Percentiles rank a stretch among this genome's conserved stretches.
Evolutionary conservation across 2,329 filamentous ascomycete genomes (phyloP).

Genomic region (Ophiosphaerella narmari): DNA sequence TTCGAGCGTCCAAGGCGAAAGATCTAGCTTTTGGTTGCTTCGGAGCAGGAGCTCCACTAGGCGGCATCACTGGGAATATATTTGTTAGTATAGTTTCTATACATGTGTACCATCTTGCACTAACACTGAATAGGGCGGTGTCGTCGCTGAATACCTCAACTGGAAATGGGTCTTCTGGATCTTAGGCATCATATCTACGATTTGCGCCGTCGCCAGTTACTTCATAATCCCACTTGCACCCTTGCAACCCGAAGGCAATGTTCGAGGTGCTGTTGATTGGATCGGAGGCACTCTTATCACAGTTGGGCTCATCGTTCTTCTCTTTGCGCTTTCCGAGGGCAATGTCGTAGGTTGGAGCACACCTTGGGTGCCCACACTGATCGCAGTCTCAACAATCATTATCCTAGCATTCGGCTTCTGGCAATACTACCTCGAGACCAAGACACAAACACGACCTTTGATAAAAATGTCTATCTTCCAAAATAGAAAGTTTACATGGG

Average conservation of each 20-base stretch:
- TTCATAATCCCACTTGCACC: constrained; percentile 63
- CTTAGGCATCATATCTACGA: constrained; percentile 62
- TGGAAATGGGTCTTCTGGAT: constrained; percentile 55
- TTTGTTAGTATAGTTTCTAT: constrained; percentile 38
- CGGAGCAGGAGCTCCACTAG: constrained; percentile 66
- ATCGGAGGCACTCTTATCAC: constrained; percentile 68
- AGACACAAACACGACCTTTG: constrained; percentile 59
- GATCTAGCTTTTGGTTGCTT: constrained; percentile 65
- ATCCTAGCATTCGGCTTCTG: constrained; percentile 63
- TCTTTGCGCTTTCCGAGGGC: constrained; percentile 71
- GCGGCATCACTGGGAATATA: constrained; percentile 68
- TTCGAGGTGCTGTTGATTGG: constrained; percentile 65
- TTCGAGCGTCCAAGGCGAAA: constrained; percentile 69
- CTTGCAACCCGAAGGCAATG: constrained; percentile 30
- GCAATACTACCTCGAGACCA: constrained; percentile 64
- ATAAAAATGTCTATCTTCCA: constrained; percentile 70
- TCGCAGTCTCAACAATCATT: constrained; percentile 62
- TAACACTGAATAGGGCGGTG: constrained; percentile 52
- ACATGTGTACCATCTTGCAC: not conserved
- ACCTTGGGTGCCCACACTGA: constrained; percentile 64
- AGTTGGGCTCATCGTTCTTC: constrained; percentile 62
- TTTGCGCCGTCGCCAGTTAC: constrained; percentile 61
- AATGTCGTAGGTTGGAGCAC: constrained; percentile 71
- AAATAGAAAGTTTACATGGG: constrained; percentile 63
- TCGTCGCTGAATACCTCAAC: constrained; percentile 62